Conservation (phyloP, 331 rosid species). For the Pyrus hybrid region DNA sequence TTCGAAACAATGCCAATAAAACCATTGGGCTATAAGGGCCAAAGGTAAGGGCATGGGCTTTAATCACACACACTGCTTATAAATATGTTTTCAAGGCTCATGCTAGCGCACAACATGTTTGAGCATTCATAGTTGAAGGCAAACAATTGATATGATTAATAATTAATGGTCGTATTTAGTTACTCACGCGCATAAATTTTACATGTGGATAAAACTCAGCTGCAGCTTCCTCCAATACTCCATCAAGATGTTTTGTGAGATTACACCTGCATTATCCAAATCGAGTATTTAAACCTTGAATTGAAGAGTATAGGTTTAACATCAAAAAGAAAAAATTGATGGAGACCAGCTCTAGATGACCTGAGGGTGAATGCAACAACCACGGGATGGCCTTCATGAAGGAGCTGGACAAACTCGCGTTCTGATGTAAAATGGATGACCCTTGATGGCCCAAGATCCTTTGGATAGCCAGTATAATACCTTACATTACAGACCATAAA, state of each 20-base stretch:
- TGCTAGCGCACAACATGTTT: neutral
- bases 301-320: neutral
- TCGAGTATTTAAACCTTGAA: conserved; percentile 8
- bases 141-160: neutral
- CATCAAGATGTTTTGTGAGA: conserved; percentile 68
- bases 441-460: conserved; percentile 79
- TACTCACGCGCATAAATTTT: conserved; percentile 81
- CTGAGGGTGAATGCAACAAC: conserved; percentile 83
- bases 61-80: neutral
- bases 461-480: conserved; percentile 80
- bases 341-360: conserved; percentile 27
- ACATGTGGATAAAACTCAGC: conserved; percentile 76
- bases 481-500: conserved; percentile 21
- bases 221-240: conserved; percentile 81
- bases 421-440: conserved; percentile 84
- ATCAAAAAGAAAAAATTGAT: neutral
- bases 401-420: conserved; percentile 80
- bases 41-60: neutral
- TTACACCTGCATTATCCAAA: conserved; percentile 58
- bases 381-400: conserved; percentile 80
- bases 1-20: neutral
- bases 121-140: neutral
- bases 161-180: neutral
- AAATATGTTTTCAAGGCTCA: neutral
- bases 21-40: neutral